Evolutionary conservation across 2,329 filamentous ascomycete genomes (phyloP).

Genomic region (Dryadomyces sulphureus): DNA sequence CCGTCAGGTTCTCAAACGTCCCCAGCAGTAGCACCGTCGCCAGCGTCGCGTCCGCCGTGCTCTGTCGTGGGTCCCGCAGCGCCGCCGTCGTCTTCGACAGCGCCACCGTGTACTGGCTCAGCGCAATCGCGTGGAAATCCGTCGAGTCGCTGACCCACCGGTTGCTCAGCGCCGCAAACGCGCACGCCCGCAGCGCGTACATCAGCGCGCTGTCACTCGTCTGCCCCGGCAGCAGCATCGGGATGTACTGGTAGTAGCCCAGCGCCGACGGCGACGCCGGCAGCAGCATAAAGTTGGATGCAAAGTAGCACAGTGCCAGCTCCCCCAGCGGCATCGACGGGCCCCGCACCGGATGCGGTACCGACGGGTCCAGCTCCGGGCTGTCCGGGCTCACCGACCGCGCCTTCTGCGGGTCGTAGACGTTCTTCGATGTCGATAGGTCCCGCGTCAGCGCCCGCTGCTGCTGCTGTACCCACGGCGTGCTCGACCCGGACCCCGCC

Average conservation of each 20-base stretch:
- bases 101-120: slow-evolving; percentile 38
- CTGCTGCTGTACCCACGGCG: neutral
- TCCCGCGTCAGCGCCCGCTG: neutral
- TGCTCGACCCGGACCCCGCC: neutral
- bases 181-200: slow-evolving; percentile 43
- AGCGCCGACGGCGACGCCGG: slow-evolving; percentile 31
- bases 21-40: slow-evolving; percentile 44
- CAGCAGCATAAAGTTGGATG: slow-evolving; percentile 44
- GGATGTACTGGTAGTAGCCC: slow-evolving; percentile 43
- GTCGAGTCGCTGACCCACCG: slow-evolving; percentile 21
- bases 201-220: slow-evolving; percentile 20
- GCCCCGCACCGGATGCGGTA: slow-evolving; percentile 7
- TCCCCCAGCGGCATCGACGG: slow-evolving; percentile 36
- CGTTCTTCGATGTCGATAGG: too few species aligned
- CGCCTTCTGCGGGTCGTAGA: too few species aligned
- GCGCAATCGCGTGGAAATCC: slow-evolving; percentile 24
- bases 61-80: slow-evolving; percentile 31
- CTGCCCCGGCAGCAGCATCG: slow-evolving; percentile 33
- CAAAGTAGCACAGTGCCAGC: slow-evolving; percentile 42
- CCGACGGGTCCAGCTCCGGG: neutral
- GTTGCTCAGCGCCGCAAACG: slow-evolving; percentile 41
- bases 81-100: slow-evolving; percentile 36
- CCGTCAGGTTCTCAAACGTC: slow-evolving; percentile 45
- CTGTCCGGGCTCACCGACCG: neutral
- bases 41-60: slow-evolving; percentile 40